Conservation (phyloP, 306 rosid genomes). For the Adenanthera pavonina region DNA sequence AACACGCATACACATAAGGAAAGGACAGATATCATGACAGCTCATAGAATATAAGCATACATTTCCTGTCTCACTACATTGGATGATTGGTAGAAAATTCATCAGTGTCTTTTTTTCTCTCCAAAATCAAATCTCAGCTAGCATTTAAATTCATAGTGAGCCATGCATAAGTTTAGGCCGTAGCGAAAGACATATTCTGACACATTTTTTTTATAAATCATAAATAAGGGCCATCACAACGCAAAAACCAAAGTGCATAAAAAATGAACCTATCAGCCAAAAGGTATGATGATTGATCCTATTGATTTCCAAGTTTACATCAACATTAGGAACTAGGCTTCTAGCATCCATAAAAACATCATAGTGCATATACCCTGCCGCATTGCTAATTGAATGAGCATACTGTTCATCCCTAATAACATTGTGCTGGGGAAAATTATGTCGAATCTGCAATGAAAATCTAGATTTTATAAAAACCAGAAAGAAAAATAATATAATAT, state of each 20-base stretch:
- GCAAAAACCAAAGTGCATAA: conserved; percentile 4
- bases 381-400: conserved; percentile 46
- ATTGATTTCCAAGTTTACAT: conserved; percentile 39
- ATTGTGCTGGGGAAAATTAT: conserved; percentile 44
- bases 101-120: not conserved
- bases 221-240: conserved; percentile 24
- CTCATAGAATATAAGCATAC: not conserved
- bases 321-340: conserved; percentile 48
- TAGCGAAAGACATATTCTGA: conserved; percentile 23
- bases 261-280: conserved; percentile 49
- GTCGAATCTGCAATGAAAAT: conserved; percentile 55
- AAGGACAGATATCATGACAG: conserved; percentile 1
- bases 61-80: conserved; percentile 19
- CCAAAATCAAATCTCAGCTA: not conserved
- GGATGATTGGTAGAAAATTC: conserved; percentile 6
- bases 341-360: conserved; percentile 30
- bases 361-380: conserved; percentile 44
- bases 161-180: conserved; percentile 5
- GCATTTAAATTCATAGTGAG: not conserved
- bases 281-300: conserved; percentile 42
- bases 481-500: conserved; percentile 23
- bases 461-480: conserved; percentile 12
- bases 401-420: conserved; percentile 44
- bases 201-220: not conserved
- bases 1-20: not conserved